These are phyloP conservation scores for Lactarius pseudohatsudake DNA, from an alignment of 768 basidiomycete species.

Conservation along the genomic window DNA sequence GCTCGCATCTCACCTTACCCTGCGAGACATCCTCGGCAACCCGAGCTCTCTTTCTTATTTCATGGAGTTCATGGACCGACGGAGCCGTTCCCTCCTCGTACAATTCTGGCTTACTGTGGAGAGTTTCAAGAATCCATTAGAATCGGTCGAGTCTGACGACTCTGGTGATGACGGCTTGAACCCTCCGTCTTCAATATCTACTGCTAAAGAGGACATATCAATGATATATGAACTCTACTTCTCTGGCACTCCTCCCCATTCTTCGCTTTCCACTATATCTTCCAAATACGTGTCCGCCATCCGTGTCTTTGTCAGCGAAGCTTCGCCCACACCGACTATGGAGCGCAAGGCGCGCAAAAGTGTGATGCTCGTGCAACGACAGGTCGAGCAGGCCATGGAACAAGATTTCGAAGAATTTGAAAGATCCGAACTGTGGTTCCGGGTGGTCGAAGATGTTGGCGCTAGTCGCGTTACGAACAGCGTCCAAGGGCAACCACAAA, in stretches of 20 bases:
- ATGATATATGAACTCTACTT: conserved; percentile 92
- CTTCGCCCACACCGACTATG: conserved; percentile 42
- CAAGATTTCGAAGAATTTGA: conserved; percentile 90
- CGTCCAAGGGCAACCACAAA: not conserved
- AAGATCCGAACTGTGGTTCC: conserved; percentile 88
- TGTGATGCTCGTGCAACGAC: conserved; percentile 80
- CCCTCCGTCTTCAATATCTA: conserved; percentile 50
- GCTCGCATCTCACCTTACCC: conserved; percentile 50
- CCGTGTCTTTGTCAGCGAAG: conserved; percentile 55
- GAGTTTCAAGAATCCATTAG: conserved; percentile 95
- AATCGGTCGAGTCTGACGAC: conserved; percentile 62
- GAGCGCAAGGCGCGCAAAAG: conserved; percentile 66
- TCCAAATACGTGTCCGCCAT: conserved; percentile 71
- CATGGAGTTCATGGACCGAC: conserved; percentile 98
- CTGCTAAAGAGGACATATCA: conserved; percentile 80
- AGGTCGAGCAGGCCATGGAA: conserved; percentile 87
- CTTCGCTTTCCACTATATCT: conserved; percentile 61
- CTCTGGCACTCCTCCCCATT: conserved; percentile 54
- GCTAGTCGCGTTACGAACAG: conserved; percentile 26
- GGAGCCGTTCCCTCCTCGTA: conserved; percentile 77
- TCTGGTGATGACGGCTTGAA: conserved; percentile 63
- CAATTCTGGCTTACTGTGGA: conserved; percentile 99
- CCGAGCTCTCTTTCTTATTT: conserved; percentile 92
- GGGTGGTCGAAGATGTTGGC: conserved; percentile 73
- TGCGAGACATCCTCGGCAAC: conserved; percentile 82